Evolutionary conservation across 2,329 filamentous ascomycete species (phyloP).

Genomic region (Aspergillus fijiensis): DNA sequence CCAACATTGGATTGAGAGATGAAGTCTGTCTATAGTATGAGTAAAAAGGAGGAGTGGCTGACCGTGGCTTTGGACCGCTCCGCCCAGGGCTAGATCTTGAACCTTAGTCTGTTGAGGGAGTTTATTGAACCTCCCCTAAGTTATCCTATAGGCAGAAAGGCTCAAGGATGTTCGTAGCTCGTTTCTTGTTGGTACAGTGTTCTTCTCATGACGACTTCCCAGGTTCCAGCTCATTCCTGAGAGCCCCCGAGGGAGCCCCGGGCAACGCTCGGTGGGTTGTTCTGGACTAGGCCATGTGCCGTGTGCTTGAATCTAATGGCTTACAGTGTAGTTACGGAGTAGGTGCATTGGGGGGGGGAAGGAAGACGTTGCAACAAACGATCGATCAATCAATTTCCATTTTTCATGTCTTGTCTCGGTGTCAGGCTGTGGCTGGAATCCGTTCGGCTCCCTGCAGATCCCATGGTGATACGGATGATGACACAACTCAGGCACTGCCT

Average conservation of each 20-base stretch:
- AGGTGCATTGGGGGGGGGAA: neutral
- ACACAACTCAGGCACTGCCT: neutral
- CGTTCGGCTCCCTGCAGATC: conserved; percentile 5
- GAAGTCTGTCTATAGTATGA: neutral
- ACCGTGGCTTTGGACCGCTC: conserved; percentile 1
- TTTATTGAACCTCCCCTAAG: conserved; percentile 1
- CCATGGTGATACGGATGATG: neutral
- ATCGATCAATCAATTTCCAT: neutral
- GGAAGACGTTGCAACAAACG: neutral
- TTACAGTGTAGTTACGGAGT: too few species aligned
- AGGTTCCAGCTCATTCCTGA: neutral
- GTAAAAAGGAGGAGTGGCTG: neutral
- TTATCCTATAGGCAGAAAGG: neutral
- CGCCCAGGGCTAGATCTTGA: neutral
- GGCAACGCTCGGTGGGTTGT: neutral
- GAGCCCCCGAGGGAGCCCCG: neutral
- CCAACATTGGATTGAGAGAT: neutral
- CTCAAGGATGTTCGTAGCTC: neutral
- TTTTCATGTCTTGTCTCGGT: neutral
- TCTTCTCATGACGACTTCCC: conserved; percentile 2
- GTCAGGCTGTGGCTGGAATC: conserved; percentile 1
- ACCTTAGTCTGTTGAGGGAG: neutral
- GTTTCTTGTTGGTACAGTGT: neutral
- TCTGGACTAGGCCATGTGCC: neutral
- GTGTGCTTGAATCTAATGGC: too few species aligned